These are phyloP conservation scores for Penicillium atrosanguineum DNA, from an alignment of 495 filamentous ascomycete species.

Conservation along the genomic window DNA sequence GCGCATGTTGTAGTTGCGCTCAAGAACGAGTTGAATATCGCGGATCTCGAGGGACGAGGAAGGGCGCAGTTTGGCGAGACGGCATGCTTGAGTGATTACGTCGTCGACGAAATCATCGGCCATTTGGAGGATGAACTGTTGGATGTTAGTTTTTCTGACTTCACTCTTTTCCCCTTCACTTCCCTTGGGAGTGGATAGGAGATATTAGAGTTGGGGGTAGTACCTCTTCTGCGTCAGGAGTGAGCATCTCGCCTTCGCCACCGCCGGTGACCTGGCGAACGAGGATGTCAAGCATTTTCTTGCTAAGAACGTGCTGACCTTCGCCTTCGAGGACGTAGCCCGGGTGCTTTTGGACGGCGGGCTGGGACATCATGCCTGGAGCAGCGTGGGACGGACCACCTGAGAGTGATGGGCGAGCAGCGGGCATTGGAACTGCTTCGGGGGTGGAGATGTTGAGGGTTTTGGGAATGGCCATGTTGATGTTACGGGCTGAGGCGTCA, in stretches of 20 bases:
- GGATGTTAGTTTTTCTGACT: conserved; percentile 11
- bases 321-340: conserved; percentile 82
- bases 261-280: conserved; percentile 90
- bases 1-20: conserved; percentile 97
- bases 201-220: conserved; percentile 3
- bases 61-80: conserved; percentile 87
- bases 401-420: conserved; percentile 72
- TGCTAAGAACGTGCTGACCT: conserved; percentile 83
- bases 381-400: conserved; percentile 70
- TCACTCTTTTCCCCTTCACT: neutral
- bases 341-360: conserved; percentile 76
- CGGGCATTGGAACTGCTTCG: conserved; percentile 65
- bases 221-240: conserved; percentile 94
- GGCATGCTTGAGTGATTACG: conserved; percentile 81
- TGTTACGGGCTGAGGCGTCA: conserved; percentile 47
- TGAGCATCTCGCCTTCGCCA: conserved; percentile 65
- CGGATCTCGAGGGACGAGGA: conserved; percentile 85
- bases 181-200: neutral
- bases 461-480: conserved; percentile 76
- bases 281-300: conserved; percentile 94
- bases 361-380: conserved; percentile 79
- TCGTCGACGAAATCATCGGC: conserved; percentile 95
- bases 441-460: conserved; percentile 67
- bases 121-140: conserved; percentile 77
- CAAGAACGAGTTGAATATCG: conserved; percentile 91